Evolutionary conservation across 805 yeast genomes (phyloP), one percentile per base, ranked within the genome.

Genomic region (Ogataea thermomethanolica): DNA sequence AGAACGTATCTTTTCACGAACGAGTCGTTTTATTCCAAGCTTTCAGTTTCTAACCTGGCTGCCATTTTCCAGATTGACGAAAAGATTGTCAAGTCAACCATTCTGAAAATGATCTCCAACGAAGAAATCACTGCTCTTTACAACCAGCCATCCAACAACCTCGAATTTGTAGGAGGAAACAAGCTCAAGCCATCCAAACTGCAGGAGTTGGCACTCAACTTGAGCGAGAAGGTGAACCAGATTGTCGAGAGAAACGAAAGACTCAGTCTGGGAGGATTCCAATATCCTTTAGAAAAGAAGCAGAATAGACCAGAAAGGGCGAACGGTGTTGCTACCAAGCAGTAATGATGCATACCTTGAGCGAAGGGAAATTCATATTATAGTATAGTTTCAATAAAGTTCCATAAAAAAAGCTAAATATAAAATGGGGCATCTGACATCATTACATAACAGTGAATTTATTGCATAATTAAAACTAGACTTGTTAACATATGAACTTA

Each of bases 1-100:
- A 80, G 95, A 67, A 87, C 97, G n/a, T 93, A 85, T 64, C 71
- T 93, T 49, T 85, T 88, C 73, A 81, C 85, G 49, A 89, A 83
- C 70, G 86, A 85, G 59, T 65, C 80, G 25, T 81, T 79, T 54
- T 89, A 82, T 68, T 70, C 81, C 46, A 83, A 84, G 49, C 74
- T 91, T 41, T 81, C 96, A 3, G 64, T 89, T 35, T 62, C 70
- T 12, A 78, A 78, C 51, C 70, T 93, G 55, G 69, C 88, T 15
- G 59, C 69, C 35, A 71, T 79, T 46, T 93, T 91, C 61, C 81
- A 79, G 53, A 67, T 91, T 35, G 61, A 75, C 11, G 71, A 66
- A 45, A 69, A 67, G 10, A 69, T 70, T 41, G 84, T 89, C 35
- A 64, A 71, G 33, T 77, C 82, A 26, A 73, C 84, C 43, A 74